These are phyloP conservation scores for Setaria italica DNA, from an alignment of 202 grass and related monocot species.

Conservation along the genomic window DNA sequence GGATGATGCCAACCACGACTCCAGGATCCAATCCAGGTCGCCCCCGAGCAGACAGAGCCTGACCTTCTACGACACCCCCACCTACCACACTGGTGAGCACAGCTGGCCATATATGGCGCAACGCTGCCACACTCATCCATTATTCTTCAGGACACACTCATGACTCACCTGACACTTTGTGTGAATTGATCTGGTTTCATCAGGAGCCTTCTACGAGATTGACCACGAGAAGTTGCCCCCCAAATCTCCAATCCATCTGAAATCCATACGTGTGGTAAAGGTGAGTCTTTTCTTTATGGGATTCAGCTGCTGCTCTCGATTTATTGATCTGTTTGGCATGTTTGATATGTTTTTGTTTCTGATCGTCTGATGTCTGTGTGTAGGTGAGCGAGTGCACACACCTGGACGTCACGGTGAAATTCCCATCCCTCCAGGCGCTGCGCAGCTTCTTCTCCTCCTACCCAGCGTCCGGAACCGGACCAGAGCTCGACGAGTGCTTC, in stretches of 20 bases:
- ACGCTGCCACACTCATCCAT: not conserved
- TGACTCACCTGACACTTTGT: slow-evolving; percentile 6
- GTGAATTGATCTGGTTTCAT: slow-evolving; percentile 36
- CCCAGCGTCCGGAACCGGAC: slow-evolving; percentile 35
- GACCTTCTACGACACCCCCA: slow-evolving; percentile 31
- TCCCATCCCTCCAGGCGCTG: slow-evolving; percentile 68
- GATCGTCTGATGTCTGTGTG: not conserved
- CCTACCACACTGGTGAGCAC: slow-evolving; percentile 51
- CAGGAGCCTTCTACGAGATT: slow-evolving; percentile 80
- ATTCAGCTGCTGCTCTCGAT: slow-evolving; percentile 9
- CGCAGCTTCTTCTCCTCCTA: slow-evolving; percentile 70
- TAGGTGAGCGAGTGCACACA: slow-evolving; percentile 64
- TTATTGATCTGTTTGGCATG: slow-evolving; percentile 13
- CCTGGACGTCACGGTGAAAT: slow-evolving; percentile 75
- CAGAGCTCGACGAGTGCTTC: slow-evolving; percentile 80
- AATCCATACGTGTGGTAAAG: slow-evolving; percentile 76
- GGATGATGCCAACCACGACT: slow-evolving; percentile 37
- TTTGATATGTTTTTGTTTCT: slow-evolving; percentile 33
- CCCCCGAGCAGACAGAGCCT: slow-evolving; percentile 52
- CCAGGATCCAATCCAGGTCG: slow-evolving; percentile 32
- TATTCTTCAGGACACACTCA: slow-evolving; percentile 25
- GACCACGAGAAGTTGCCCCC: slow-evolving; percentile 78
- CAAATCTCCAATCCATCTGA: slow-evolving; percentile 79
- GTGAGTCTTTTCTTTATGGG: slow-evolving; percentile 26
- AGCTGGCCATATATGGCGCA: not conserved